These are phyloP conservation scores for Penicillium lividum DNA, from an alignment of 495 filamentous ascomycete genomes.

Conservation along the genomic window DNA sequence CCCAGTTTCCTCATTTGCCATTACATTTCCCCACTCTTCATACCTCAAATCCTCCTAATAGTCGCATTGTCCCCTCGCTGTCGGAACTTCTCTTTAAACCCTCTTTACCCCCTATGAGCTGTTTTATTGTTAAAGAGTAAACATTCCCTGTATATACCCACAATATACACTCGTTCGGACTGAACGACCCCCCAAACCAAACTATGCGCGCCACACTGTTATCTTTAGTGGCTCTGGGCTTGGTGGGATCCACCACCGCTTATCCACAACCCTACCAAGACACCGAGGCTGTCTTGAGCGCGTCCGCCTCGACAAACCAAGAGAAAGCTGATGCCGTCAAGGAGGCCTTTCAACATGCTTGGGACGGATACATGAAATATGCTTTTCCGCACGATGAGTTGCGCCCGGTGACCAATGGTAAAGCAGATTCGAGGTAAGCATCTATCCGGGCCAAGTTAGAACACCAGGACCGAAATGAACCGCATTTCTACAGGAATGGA, in stretches of 20 bases:
- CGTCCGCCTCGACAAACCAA: conserved; percentile 10
- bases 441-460: neutral
- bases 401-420: conserved; percentile 64
- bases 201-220: conserved; percentile 38
- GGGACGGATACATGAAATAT: conserved; percentile 79
- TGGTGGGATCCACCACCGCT: conserved; percentile 30
- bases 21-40: conserved; percentile 9
- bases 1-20: conserved; percentile 20
- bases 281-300: conserved; percentile 11
- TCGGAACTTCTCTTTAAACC: conserved; percentile 13
- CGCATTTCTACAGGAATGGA: conserved; percentile 60
- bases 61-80: conserved; percentile 22
- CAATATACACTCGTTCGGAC: neutral
- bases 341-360: conserved; percentile 73
- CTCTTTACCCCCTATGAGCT: conserved; percentile 3
- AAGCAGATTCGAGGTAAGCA: conserved; percentile 67
- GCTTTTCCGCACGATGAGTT: conserved; percentile 81
- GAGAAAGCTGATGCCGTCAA: conserved; percentile 66
- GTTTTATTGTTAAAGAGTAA: conserved; percentile 1
- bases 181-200: neutral
- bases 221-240: conserved; percentile 27
- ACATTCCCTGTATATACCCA: neutral
- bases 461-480: conserved; percentile 6
- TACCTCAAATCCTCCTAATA: conserved; percentile 12
- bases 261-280: conserved; percentile 16